A percentile compares a stretch with the other conserved stretches of the same genome.
Evolutionary conservation across 176 grass and related monocot genomes (phyloP).

Genomic region (Oryza glaberrima): DNA sequence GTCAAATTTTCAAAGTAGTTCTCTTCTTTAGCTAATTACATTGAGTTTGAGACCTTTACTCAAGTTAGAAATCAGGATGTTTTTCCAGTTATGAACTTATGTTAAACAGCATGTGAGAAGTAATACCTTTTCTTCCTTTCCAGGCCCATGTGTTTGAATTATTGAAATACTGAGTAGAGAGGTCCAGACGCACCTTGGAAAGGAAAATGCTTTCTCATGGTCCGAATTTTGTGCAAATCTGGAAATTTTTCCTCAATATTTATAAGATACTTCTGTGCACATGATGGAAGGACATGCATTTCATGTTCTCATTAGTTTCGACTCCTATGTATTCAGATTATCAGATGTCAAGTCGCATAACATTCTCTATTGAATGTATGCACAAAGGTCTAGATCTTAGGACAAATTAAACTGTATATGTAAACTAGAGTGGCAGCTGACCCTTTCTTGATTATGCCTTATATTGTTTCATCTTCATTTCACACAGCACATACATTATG

Average conservation of each 20-base stretch:
- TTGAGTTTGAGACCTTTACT: neutral
- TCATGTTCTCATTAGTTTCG: neutral
- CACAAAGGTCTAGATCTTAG: neutral
- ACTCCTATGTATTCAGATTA: neutral
- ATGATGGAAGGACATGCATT: neutral
- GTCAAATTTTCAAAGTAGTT: neutral
- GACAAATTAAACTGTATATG: neutral
- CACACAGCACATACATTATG: neutral
- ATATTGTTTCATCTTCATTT: neutral
- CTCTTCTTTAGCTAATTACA: neutral
- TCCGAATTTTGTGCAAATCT: neutral
- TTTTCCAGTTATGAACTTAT: slow-evolving; percentile 13
- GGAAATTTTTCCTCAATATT: neutral
- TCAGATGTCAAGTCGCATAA: neutral
- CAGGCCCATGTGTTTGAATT: slow-evolving; percentile 23
- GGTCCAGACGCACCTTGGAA: neutral
- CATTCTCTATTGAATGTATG: neutral
- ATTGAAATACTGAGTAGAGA: slow-evolving; percentile 8
- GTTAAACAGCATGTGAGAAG: slow-evolving; percentile 6
- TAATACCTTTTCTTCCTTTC: slow-evolving; percentile 26
- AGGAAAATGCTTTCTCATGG: slow-evolving; percentile 25
- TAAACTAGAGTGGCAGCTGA: neutral
- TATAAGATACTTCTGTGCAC: slow-evolving; percentile 8
- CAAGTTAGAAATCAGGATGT: neutral
- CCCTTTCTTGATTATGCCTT: neutral